Evolutionary conservation across 2,329 filamentous ascomycete genomes (phyloP).

Genomic region (Colletotrichum coccodes): DNA sequence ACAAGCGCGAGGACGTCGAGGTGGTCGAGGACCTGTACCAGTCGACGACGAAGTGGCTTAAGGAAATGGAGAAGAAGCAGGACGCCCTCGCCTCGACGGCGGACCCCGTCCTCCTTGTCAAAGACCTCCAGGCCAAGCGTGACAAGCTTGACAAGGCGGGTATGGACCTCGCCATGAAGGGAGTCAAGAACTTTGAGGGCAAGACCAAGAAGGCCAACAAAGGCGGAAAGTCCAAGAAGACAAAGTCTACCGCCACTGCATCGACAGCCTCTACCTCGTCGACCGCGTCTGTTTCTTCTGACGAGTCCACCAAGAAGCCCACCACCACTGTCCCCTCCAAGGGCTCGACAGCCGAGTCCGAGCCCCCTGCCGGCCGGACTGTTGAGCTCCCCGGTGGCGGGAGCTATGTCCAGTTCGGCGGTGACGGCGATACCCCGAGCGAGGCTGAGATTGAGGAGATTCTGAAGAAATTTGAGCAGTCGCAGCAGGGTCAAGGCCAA

Average conservation of each 20-base stretch:
- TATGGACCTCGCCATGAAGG: slow-evolving; percentile 77
- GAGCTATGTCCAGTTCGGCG: slow-evolving; percentile 41
- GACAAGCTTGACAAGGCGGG: slow-evolving; percentile 77
- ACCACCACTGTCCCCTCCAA: slow-evolving; percentile 47
- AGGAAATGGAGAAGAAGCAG: slow-evolving; percentile 76
- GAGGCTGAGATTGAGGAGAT: slow-evolving; percentile 64
- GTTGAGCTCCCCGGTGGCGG: slow-evolving; percentile 51
- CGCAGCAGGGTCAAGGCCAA: slow-evolving; percentile 35
- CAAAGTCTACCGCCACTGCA: slow-evolving; percentile 52
- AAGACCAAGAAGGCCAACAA: slow-evolving; percentile 53
- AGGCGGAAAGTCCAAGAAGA: slow-evolving; percentile 51
- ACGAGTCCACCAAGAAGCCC: slow-evolving; percentile 45
- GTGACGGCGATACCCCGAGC: slow-evolving; percentile 43
- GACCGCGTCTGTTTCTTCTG: slow-evolving; percentile 34
- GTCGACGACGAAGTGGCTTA: slow-evolving; percentile 77
- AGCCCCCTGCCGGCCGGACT: slow-evolving; percentile 47
- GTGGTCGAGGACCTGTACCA: slow-evolving; percentile 71
- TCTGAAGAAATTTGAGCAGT: slow-evolving; percentile 45
- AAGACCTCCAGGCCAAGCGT: slow-evolving; percentile 76
- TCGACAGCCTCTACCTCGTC: slow-evolving; percentile 52
- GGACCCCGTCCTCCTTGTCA: slow-evolving; percentile 78
- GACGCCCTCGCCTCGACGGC: slow-evolving; percentile 75
- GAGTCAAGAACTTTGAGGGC: slow-evolving; percentile 66
- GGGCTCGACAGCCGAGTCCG: slow-evolving; percentile 34
- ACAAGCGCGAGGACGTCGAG: slow-evolving; percentile 78